phyloP scores from a whole-genome alignment of 257 asterid genomes.

The Solanum megistacrolobum region DNA sequence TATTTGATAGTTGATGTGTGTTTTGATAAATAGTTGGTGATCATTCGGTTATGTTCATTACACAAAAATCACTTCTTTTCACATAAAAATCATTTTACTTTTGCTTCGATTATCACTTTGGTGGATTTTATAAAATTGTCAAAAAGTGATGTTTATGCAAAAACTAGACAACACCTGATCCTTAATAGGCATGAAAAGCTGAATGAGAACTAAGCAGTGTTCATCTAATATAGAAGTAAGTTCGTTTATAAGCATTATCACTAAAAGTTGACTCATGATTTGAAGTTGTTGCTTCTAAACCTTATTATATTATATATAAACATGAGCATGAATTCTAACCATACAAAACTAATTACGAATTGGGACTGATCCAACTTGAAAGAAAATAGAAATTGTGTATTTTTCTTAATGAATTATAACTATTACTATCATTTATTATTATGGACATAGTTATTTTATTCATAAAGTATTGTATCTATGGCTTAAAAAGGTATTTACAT shows the following conservation, averaged over 20 bases:
- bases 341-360: neutral
- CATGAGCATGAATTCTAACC: neutral
- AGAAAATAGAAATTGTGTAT: too few relatives aligned
- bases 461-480: neutral
- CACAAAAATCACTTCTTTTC: neutral
- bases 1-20: neutral
- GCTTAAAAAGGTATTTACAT: neutral
- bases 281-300: too few relatives aligned
- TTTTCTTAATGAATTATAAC: neutral
- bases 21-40: neutral
- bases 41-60: neutral
- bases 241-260: too few relatives aligned
- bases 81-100: neutral
- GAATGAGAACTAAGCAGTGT: neutral
- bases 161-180: neutral
- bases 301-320: too few relatives aligned
- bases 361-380: neutral
- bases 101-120: neutral
- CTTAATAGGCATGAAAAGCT: neutral
- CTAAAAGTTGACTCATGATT: too few relatives aligned
- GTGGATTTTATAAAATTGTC: neutral
- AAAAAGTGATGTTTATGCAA: neutral
- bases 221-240: neutral
- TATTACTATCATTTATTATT: neutral
- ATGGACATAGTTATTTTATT: neutral